phyloP scores from a whole-genome alignment of 305 asterid genomes.

The Fraxinus velutina region DNA sequence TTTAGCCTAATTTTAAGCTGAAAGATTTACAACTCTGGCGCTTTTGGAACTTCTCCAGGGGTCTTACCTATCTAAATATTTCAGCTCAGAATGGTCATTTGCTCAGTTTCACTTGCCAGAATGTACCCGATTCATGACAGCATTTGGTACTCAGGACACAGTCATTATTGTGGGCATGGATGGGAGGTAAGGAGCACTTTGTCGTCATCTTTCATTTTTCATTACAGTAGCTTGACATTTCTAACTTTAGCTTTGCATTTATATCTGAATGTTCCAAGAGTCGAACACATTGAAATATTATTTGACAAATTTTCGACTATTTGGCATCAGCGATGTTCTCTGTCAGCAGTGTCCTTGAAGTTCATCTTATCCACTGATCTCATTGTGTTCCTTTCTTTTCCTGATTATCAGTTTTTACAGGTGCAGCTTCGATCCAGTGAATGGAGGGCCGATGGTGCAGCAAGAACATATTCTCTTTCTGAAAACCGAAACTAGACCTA shows the following conservation, averaged over 20 bases:
- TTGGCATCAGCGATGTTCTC: neutral
- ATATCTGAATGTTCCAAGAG: neutral
- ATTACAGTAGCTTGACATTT: neutral
- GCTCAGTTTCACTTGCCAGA: conserved; percentile 67
- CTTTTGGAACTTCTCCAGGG: conserved; percentile 48
- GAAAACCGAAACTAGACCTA: conserved; percentile 49
- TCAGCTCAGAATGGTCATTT: conserved; percentile 98
- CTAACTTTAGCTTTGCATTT: neutral
- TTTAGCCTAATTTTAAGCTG: neutral
- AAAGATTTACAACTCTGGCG: neutral
- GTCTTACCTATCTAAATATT: conserved; percentile 64
- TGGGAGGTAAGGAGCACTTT: conserved; percentile 61
- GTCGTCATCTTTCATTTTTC: neutral
- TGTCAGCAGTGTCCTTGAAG: neutral
- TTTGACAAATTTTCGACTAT: neutral
- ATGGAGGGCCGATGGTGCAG: conserved; percentile 85
- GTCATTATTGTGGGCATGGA: conserved; percentile 62
- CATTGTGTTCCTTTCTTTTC: conserved; percentile 5
- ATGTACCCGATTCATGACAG: conserved; percentile 59
- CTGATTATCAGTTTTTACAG: conserved; percentile 61
- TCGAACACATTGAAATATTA: neutral
- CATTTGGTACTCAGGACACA: conserved; percentile 73
- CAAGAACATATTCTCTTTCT: conserved; percentile 67
- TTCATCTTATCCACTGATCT: conserved; percentile 10
- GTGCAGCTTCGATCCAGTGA: conserved; percentile 80